Conservation (phyloP, 2,329 filamentous ascomycete species). For the Xylaria arbuscula region DNA sequence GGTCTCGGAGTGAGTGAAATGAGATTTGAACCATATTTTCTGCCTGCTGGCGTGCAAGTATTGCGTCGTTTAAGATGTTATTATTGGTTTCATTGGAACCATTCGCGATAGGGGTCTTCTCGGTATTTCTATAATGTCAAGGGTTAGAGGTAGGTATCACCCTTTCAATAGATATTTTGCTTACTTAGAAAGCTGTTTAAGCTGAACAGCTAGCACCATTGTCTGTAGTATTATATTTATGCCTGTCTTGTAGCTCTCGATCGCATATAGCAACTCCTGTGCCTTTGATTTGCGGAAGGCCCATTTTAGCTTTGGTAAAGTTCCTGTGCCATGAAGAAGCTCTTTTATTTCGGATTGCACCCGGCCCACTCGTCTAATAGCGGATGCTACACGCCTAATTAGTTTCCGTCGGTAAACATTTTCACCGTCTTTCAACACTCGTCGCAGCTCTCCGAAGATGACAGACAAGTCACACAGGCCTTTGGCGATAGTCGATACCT, state of each 20-base stretch:
- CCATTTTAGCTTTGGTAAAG: not conserved
- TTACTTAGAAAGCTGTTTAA: not conserved
- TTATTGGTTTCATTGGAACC: not conserved
- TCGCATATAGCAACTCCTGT: not conserved
- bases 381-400: not conserved
- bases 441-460: not conserved
- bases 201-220: not conserved
- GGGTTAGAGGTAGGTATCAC: too few species aligned
- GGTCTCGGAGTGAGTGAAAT: not conserved
- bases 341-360: not conserved
- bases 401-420: not conserved
- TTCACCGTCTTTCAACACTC: not conserved
- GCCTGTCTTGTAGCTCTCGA: not conserved
- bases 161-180: too few species aligned
- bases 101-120: not conserved
- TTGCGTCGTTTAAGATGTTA: not conserved
- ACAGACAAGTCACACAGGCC: not conserved
- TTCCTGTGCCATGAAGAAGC: not conserved
- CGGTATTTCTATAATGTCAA: not conserved
- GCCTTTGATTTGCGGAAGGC: not conserved
- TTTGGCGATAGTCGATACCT: too few species aligned
- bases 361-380: not conserved
- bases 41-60: not conserved
- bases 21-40: not conserved
- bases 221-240: not conserved